Evolutionary conservation across 2,329 filamentous ascomycete genomes (phyloP).

Genomic region (Verruconis gallopava): DNA sequence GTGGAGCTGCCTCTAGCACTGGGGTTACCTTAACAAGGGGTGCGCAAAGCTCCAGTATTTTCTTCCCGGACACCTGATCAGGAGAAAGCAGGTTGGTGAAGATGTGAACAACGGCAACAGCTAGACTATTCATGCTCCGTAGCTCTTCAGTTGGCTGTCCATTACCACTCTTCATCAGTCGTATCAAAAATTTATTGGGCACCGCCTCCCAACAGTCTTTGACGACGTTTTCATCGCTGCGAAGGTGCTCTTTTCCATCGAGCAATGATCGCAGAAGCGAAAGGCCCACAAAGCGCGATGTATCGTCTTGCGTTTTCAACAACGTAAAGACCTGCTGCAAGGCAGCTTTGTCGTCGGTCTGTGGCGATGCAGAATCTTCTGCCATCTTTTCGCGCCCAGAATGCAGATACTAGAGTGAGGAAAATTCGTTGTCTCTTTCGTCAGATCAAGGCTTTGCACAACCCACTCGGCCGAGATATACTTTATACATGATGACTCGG

Average conservation of each 20-base stretch:
- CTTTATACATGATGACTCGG: too few species aligned
- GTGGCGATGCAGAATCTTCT: background rate
- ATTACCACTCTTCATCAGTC: constrained; percentile 40
- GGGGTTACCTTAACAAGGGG: constrained; percentile 3
- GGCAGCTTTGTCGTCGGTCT: constrained; percentile 1
- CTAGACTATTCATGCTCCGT: constrained; percentile 49
- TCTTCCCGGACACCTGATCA: constrained; percentile 30
- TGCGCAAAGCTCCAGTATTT: constrained; percentile 40
- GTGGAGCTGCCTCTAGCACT: background rate
- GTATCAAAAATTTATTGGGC: constrained; percentile 50
- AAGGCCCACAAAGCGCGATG: constrained; percentile 54
- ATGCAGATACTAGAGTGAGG: too few species aligned
- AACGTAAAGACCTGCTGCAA: constrained; percentile 41
- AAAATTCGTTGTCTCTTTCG: too few species aligned
- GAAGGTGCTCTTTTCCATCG: constrained; percentile 44
- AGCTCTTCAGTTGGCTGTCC: constrained; percentile 27
- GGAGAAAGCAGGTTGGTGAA: constrained; percentile 47
- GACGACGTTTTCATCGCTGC: constrained; percentile 34
- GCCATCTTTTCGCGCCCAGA: too few species aligned
- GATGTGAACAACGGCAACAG: constrained; percentile 49
- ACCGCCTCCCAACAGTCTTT: constrained; percentile 46
- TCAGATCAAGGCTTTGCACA: too few species aligned
- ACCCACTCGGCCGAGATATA: too few species aligned
- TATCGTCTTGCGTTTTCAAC: constrained; percentile 50
- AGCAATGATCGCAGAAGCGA: constrained; percentile 53